A percentile compares a stretch with the other conserved stretches of the same genome.
phyloP scores from a whole-genome alignment of 306 rosid species.

The Pyrus bretschneideri region DNA sequence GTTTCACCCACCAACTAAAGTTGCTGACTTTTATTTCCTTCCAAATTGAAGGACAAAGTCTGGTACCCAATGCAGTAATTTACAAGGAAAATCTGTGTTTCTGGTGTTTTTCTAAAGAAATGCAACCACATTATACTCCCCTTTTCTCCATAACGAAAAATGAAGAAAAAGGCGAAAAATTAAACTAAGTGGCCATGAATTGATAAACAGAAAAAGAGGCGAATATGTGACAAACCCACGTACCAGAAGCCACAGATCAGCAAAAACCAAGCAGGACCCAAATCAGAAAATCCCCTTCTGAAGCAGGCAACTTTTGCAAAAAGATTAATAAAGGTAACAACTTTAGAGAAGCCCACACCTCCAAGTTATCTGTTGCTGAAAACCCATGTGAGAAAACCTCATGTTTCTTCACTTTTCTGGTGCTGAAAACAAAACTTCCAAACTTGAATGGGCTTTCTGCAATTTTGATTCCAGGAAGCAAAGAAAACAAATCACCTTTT shows the following conservation, averaged over 20 bases:
- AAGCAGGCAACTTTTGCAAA: background rate
- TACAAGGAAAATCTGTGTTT: background rate
- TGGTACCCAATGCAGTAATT: background rate
- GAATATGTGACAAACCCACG: background rate
- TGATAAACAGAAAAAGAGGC: background rate
- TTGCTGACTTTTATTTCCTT: background rate
- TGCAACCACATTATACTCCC: background rate
- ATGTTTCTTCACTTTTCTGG: background rate
- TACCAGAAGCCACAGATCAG: slow-evolving; percentile 8
- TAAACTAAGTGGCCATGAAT: slow-evolving; percentile 3
- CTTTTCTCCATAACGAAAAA: slow-evolving; percentile 12
- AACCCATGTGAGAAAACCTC: slow-evolving; percentile 5
- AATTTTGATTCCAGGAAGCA: background rate
- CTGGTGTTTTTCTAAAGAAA: background rate
- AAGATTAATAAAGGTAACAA: background rate
- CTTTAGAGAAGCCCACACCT: background rate
- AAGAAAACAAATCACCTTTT: background rate
- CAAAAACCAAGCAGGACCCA: background rate
- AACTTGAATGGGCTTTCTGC: slow-evolving; percentile 15
- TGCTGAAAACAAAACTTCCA: slow-evolving; percentile 14
- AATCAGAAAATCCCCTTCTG: slow-evolving; percentile 9
- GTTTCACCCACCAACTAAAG: background rate
- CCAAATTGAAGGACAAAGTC: background rate
- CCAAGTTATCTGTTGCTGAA: slow-evolving; percentile 5
- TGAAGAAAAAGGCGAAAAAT: slow-evolving; percentile 4